These are phyloP conservation scores for Thelonectria olida DNA, from an alignment of 2,329 filamentous ascomycete genomes.

Conservation along the genomic window DNA sequence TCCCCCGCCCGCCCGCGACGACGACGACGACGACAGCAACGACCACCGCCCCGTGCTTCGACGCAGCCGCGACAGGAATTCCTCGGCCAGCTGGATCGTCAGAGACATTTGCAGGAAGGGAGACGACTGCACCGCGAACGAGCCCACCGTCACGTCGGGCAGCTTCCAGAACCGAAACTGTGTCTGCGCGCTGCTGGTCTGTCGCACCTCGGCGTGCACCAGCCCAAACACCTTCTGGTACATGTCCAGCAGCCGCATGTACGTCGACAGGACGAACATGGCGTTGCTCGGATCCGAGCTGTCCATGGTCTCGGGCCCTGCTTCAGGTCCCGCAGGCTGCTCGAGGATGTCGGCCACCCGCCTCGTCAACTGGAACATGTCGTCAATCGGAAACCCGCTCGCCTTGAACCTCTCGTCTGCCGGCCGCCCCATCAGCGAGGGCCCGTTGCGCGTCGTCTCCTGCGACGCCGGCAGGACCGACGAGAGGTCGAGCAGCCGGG, in stretches of 20 bases:
- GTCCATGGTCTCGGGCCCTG: conserved; percentile 32
- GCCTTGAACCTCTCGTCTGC: conserved; percentile 35
- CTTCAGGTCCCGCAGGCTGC: conserved; percentile 24
- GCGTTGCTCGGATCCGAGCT: conserved; percentile 48
- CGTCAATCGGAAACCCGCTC: conserved; percentile 50
- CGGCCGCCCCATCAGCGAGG: conserved; percentile 24
- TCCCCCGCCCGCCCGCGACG: conserved; percentile 19
- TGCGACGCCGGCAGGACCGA: conserved; percentile 43
- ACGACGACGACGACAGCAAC: too few relatives aligned
- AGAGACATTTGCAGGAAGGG: conserved; percentile 54
- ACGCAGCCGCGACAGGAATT: conserved; percentile 49
- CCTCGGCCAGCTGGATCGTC: conserved; percentile 53
- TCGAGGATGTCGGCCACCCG: conserved; percentile 48
- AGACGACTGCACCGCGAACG: conserved; percentile 51
- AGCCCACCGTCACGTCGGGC: conserved; percentile 52
- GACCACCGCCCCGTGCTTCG: conserved; percentile 43
- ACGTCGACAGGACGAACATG: conserved; percentile 51
- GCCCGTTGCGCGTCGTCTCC: conserved; percentile 32
- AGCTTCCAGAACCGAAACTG: conserved; percentile 51
- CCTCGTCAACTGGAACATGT: conserved; percentile 52
- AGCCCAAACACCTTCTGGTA: conserved; percentile 51
- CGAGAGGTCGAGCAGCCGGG: conserved; percentile 49
- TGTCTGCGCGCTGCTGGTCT: conserved; percentile 20
- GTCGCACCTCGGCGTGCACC: conserved; percentile 45
- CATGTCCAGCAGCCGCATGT: conserved; percentile 51